Evolutionary conservation across 768 basidiomycete species (phyloP).

Genomic region (Trametes coccinea): DNA sequence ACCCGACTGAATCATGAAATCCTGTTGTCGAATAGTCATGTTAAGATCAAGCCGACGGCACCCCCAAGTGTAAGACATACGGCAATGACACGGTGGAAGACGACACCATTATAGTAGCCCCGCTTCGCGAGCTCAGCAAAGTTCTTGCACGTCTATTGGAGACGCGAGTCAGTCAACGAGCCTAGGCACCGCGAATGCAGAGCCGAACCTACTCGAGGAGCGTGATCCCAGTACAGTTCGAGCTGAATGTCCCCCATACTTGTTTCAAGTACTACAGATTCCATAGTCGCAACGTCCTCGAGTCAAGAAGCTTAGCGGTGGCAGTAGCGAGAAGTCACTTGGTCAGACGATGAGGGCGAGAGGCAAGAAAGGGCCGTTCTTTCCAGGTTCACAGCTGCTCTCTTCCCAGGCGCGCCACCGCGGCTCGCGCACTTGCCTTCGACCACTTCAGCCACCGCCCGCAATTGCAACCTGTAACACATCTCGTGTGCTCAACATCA

Average conservation of each 20-base stretch:
- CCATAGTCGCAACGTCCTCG: constrained; percentile 24
- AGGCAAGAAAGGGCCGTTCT: background rate
- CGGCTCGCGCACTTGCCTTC: constrained; percentile 8
- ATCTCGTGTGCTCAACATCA: background rate
- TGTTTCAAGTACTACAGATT: constrained; percentile 77
- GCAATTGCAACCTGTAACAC: background rate
- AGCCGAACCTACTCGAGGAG: constrained; percentile 56
- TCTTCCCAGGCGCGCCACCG: constrained; percentile 14
- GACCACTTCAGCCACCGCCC: background rate
- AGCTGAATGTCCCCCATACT: constrained; percentile 84
- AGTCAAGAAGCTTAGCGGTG: constrained; percentile 4
- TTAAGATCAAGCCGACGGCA: constrained; percentile 4
- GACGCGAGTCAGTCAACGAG: constrained; percentile 20
- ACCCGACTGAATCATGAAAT: constrained; percentile 97
- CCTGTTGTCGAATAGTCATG: constrained; percentile 43
- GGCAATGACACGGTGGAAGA: constrained; percentile 91
- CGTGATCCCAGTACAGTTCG: constrained; percentile 92
- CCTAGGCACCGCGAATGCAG: background rate
- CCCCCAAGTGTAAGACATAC: constrained; percentile 42
- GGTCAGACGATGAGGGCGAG: constrained; percentile 18
- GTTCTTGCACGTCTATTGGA: constrained; percentile 85
- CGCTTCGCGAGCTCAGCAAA: constrained; percentile 88
- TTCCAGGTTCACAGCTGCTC: background rate
- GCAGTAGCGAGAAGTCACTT: constrained; percentile 15
- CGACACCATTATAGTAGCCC: constrained; percentile 88